phyloP scores from a whole-genome alignment of 345 rosid genomes.

The Salix koriyanagi region DNA sequence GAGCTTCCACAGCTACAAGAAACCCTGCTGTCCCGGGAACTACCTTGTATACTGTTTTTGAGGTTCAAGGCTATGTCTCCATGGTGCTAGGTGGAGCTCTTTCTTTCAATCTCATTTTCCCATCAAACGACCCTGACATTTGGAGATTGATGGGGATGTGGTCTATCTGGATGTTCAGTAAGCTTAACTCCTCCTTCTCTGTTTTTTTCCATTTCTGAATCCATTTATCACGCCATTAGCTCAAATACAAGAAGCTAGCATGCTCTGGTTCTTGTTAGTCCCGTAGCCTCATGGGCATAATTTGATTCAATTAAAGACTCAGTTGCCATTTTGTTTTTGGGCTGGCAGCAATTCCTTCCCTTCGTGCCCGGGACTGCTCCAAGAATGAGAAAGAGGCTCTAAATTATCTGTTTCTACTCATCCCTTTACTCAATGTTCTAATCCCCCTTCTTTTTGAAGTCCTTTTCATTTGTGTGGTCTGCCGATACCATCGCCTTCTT shows the following conservation, averaged over 20 bases:
- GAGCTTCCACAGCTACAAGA: slow-evolving; percentile 82
- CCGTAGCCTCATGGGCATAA: no score
- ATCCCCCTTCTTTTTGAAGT: slow-evolving; percentile 93
- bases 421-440: slow-evolving; percentile 74
- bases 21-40: slow-evolving; percentile 92
- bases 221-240: background rate
- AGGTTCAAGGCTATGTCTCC: slow-evolving; percentile 78
- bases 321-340: no score
- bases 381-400: slow-evolving; percentile 91
- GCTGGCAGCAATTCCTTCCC: slow-evolving; percentile 81
- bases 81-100: slow-evolving; percentile 80
- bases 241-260: no score
- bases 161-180: slow-evolving; percentile 99
- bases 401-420: slow-evolving; percentile 76
- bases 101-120: slow-evolving; percentile 82
- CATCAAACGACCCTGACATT: slow-evolving; percentile 80
- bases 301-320: no score
- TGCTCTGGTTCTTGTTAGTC: no score
- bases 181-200: slow-evolving; percentile 23
- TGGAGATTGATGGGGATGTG: slow-evolving; percentile 99
- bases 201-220: background rate
- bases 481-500: slow-evolving; percentile 85
- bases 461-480: slow-evolving; percentile 90
- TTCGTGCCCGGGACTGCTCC: slow-evolving; percentile 90
- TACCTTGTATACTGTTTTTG: slow-evolving; percentile 75